Evolutionary conservation across 768 basidiomycete species (phyloP).

Genomic region (Pisolithus sp.): DNA sequence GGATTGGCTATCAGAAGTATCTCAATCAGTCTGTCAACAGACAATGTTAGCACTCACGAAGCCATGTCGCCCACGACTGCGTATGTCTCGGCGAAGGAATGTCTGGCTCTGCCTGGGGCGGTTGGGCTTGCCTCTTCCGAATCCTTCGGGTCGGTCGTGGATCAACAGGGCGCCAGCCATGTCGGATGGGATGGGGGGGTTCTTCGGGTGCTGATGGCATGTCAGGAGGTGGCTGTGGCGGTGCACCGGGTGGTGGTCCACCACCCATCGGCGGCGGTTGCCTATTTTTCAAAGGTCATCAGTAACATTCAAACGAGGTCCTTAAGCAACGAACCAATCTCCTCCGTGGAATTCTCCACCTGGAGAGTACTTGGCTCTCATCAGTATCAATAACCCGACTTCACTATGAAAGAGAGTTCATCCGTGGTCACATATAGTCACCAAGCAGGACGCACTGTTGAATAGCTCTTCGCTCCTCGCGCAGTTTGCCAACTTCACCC

Average conservation of each 20-base stretch:
- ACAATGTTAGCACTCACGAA: conserved; percentile 41
- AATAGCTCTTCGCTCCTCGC: conserved; percentile 69
- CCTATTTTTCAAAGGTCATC: conserved; percentile 21
- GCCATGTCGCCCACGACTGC: conserved; percentile 60
- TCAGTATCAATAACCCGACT: conserved; percentile 61
- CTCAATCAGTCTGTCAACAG: background rate
- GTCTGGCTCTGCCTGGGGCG: conserved; percentile 27
- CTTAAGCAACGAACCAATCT: conserved; percentile 50
- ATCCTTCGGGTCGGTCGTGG: conserved; percentile 31
- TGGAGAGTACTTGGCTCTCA: conserved; percentile 74
- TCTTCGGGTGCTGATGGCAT: conserved; percentile 40
- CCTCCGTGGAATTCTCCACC: conserved; percentile 80
- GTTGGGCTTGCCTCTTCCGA: conserved; percentile 38
- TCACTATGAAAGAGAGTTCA: conserved; percentile 41
- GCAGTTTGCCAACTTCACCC: conserved; percentile 75
- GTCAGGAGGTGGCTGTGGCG: conserved; percentile 35
- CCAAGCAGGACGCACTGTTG: conserved; percentile 55
- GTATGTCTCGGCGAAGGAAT: conserved; percentile 35
- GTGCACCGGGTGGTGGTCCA: conserved; percentile 36
- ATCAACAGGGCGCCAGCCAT: conserved; percentile 58
- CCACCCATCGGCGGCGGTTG: conserved; percentile 34
- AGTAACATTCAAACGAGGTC: conserved; percentile 2
- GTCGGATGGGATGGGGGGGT: conserved; percentile 35
- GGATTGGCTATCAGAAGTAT: conserved; percentile 48
- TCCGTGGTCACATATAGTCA: background rate